Percentiles rank a stretch among this genome's conserved stretches.
phyloP scores from a whole-genome alignment of 768 basidiomycete species.

The Suillus bovinus region DNA sequence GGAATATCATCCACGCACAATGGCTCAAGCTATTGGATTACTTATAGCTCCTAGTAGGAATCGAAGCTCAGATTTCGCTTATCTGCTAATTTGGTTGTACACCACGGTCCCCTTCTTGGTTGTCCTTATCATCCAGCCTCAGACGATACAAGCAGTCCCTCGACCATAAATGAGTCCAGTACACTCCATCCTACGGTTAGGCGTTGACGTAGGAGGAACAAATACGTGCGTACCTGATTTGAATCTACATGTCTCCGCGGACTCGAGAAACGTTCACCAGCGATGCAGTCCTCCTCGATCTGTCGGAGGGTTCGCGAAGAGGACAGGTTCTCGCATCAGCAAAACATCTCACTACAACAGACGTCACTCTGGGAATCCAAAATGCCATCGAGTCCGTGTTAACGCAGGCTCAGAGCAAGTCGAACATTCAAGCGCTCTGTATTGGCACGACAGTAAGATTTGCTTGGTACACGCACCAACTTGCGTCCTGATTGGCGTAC shows the following conservation, averaged over 20 bases:
- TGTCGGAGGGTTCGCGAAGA: slow-evolving; percentile 12
- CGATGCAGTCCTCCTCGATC: slow-evolving; percentile 31
- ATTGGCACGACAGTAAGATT: slow-evolving; percentile 59
- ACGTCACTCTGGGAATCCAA: slow-evolving; percentile 62
- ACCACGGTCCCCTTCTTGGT: neutral
- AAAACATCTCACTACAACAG: slow-evolving; percentile 56
- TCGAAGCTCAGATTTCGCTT: neutral
- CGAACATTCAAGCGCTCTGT: slow-evolving; percentile 48
- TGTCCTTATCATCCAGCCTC: slow-evolving; percentile 1
- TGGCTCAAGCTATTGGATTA: neutral
- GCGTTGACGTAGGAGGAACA: slow-evolving; percentile 37
- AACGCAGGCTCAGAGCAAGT: slow-evolving; percentile 33
- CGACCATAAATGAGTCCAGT: slow-evolving; percentile 3
- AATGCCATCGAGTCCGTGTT: slow-evolving; percentile 48
- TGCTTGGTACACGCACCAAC: neutral
- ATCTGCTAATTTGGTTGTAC: neutral
- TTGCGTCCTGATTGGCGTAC: slow-evolving; percentile 17
- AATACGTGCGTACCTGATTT: slow-evolving; percentile 26
- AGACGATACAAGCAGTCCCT: neutral
- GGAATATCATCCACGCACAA: neutral
- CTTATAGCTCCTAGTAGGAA: slow-evolving; percentile 1
- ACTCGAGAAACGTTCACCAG: slow-evolving; percentile 19
- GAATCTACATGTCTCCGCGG: neutral
- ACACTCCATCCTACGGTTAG: slow-evolving; percentile 21
- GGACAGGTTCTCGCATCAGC: slow-evolving; percentile 28